Evolutionary conservation across 108 stramenopile species (phyloP), one percentile per base, ranked within the genome.

Genomic region (Fragilaria crotonensis): DNA sequence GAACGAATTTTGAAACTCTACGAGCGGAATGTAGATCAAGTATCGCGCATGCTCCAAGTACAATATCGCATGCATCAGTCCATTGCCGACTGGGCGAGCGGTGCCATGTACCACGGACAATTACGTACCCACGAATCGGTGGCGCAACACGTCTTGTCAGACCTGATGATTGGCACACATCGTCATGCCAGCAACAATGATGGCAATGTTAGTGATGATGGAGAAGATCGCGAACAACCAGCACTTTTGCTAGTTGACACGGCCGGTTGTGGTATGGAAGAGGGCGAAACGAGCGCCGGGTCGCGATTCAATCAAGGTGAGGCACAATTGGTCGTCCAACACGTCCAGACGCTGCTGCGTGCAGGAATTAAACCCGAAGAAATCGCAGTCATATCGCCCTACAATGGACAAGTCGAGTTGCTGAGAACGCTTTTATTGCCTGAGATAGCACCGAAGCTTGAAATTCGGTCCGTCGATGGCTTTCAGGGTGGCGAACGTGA

Each of bases 401-500:
- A 99, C 89, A 98, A 98, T 75, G 99, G 94, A 20, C 99, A 99
- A 68, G 96, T 97, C 3, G 85, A 89, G 57, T 60, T 89, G 4
- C 63, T 95, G 25, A 66, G 88, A 21, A 73, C 54, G 44, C 41
- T 75, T 33, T 73, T 94, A 4, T 65, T 81, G 22, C 77, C 73
- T 20, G 77, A 77, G 20, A 41, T 41, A 41, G 66, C 70, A 31
- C 82, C 84, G 17, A 70, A 62, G 14, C 53, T 98, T 51, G 96
- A 97, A 46, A 90, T 98, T 26, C 77, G 92, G 21, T 87, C 92
- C 30, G 97, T 99, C 7, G 99, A 99, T 72, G 97, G 97, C 9
- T 98, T 97, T 54, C 99, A 99, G 63, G 99, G 97, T 11, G 97
- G 97, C 9, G 97, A 99, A 68, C 78, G 92, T 17, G 99, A 99